These are phyloP conservation scores for Apiotrichum gracile DNA, from an alignment of 1,284 basidiomycete species.

Conservation along the genomic window DNA sequence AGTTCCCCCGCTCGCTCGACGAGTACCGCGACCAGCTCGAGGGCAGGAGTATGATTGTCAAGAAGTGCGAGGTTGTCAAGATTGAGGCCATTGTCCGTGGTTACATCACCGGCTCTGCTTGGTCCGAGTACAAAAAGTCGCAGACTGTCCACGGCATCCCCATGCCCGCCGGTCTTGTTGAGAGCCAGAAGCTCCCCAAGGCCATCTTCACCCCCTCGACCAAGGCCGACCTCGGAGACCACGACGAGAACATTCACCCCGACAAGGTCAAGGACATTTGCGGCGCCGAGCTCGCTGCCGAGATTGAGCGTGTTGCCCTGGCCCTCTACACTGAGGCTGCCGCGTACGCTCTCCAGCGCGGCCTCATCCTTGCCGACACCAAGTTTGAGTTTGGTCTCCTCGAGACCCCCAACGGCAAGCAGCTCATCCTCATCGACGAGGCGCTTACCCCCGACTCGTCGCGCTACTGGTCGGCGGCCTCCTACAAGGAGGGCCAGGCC, in stretches of 20 bases:
- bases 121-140: conserved; percentile 84
- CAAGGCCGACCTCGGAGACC: conserved; percentile 88
- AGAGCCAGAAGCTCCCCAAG: conserved; percentile 73
- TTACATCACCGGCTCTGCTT: conserved; percentile 92
- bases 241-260: conserved; percentile 97
- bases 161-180: conserved; percentile 70
- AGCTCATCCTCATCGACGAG: conserved; percentile 89
- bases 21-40: conserved; percentile 61
- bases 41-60: conserved; percentile 85
- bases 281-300: conserved; percentile 43
- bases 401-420: conserved; percentile 42
- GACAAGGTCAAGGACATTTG: conserved; percentile 56
- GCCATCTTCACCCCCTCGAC: conserved; percentile 95
- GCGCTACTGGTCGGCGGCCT: conserved; percentile 82
- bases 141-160: conserved; percentile 84
- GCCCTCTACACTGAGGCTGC: conserved; percentile 59
- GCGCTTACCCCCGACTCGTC: conserved; percentile 95
- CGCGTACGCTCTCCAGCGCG: conserved; percentile 66
- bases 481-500: conserved; percentile 66
- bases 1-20: conserved; percentile 61
- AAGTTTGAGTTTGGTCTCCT: conserved; percentile 84
- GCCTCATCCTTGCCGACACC: conserved; percentile 94
- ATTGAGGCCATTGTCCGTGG: conserved; percentile 97
- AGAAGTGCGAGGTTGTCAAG: conserved; percentile 80
- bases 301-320: conserved; percentile 45